Percentiles rank a stretch among this genome's conserved stretches.
Conservation (phyloP, 768 basidiomycete genomes). For the Pilatotrama ljubarskyi region DNA sequence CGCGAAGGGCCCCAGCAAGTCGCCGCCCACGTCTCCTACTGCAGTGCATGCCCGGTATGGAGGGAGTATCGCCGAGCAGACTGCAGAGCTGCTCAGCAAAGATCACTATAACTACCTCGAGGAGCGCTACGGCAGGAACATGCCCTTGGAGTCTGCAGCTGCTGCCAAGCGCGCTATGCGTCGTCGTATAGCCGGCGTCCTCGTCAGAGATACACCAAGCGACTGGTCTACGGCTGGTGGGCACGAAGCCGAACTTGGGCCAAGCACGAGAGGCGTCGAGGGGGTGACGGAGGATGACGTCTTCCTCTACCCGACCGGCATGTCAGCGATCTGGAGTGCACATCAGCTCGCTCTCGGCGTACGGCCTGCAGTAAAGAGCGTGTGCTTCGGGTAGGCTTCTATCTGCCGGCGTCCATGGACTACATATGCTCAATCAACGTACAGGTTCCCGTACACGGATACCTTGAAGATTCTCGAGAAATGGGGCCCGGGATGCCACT, state of each 20-base stretch:
- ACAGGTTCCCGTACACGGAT: constrained; percentile 92
- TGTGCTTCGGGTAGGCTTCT: constrained; percentile 84
- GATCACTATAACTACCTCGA: constrained; percentile 83
- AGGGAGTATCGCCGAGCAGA: neutral
- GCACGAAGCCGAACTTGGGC: constrained; percentile 50
- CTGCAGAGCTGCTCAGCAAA: constrained; percentile 49
- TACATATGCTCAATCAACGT: neutral
- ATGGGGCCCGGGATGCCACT: constrained; percentile 94
- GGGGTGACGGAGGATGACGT: constrained; percentile 85
- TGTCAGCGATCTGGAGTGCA: constrained; percentile 93
- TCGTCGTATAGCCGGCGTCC: constrained; percentile 85
- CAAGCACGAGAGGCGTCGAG: constrained; percentile 66
- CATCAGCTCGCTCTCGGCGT: constrained; percentile 67
- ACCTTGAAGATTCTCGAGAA: constrained; percentile 93
- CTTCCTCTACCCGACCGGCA: constrained; percentile 83
- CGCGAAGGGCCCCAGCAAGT: constrained; percentile 33
- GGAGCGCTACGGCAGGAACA: constrained; percentile 91
- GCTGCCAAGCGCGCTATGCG: constrained; percentile 87
- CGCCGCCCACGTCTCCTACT: constrained; percentile 17
- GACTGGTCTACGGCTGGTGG: constrained; percentile 46
- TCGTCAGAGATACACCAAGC: constrained; percentile 58
- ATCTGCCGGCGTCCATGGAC: no score
- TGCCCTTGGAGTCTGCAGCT: constrained; percentile 68
- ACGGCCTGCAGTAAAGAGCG: constrained; percentile 69
- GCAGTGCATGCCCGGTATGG: neutral